Base-by-base conservation (phyloP, 345 rosid genomes). In the Tarenaya hassleriana region DNA sequence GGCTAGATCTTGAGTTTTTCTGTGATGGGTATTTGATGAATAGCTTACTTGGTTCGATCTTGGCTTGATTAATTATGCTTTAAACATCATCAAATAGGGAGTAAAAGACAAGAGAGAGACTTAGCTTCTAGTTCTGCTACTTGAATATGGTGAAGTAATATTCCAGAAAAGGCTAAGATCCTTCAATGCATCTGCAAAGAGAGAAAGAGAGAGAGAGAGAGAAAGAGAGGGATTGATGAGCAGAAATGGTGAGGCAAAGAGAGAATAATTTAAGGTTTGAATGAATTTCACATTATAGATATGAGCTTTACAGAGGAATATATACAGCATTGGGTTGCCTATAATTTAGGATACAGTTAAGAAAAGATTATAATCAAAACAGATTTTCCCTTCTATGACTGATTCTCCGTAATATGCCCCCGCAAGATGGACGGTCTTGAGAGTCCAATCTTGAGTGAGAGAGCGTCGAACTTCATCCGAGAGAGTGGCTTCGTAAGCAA, bases 181-280 rank as follows among this genome's bases (percentile, higher is more conserved):
- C 1, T 10, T 3, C 15, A 37, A 37, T 3, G 8, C 11, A 10
- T 13, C 3, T 10, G 41, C 2, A 24, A 5, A 24, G 29, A 24
- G 15, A 10, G 65, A 16, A 19, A 44, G 27, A 4, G n/a, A 49
- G 42, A 59, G 24, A 33, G 19, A 49, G 31, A 31, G 11, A 20
- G 21, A 32, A n/a, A 4, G 43, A 50, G 8, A 34, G 17, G 12
- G 15, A 6, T 27, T 33, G 19, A 10, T 49, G 16, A 10, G 10
- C 18, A 27, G 18, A 59, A 49, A 59, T 59, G 56, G 63, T 31
- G 63, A 59, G 56, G 48, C 63, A 49, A 59, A 59, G 48, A 17
- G 56, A 29, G 48, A 35, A 48, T 50, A 57, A 46, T 34, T 52
- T 45, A n/a, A n/a, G n/a, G n/a, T n/a, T n/a, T n/a, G n/a, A n/a